Evolutionary conservation across 2,329 filamentous ascomycete species (phyloP).

Genomic region (Phyllosticta citrichinensis): DNA sequence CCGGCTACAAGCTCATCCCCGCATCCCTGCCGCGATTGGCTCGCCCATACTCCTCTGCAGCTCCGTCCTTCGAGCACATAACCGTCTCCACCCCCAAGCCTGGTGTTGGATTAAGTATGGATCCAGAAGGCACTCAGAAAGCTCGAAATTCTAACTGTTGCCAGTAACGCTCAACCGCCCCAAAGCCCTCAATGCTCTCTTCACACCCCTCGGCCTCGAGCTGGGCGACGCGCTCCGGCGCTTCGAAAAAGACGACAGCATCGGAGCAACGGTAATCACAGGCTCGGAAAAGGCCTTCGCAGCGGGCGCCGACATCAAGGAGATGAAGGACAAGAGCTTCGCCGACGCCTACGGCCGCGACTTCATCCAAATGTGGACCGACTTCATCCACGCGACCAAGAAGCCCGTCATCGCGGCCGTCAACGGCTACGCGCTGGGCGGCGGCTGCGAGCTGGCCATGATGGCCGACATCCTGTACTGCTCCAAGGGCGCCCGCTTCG

Average conservation of each 20-base stretch:
- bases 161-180: constrained; percentile 87
- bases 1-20: constrained; percentile 49
- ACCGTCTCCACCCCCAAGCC: constrained; percentile 72
- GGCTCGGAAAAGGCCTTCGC: constrained; percentile 72
- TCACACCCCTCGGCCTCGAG: constrained; percentile 80
- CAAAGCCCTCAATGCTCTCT: constrained; percentile 90
- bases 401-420: constrained; percentile 93
- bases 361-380: constrained; percentile 94
- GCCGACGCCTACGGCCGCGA: constrained; percentile 75
- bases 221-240: constrained; percentile 41
- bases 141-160: not conserved
- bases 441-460: constrained; percentile 92
- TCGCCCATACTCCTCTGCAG: constrained; percentile 37
- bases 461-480: constrained; percentile 97
- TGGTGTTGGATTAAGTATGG: constrained; percentile 77
- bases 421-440: constrained; percentile 86
- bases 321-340: constrained; percentile 92
- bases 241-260: constrained; percentile 23
- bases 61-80: constrained; percentile 63
- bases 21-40: constrained; percentile 47
- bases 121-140: not conserved
- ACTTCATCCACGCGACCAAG: constrained; percentile 72
- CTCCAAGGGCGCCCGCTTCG: constrained; percentile 76
- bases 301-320: constrained; percentile 97
- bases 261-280: constrained; percentile 54